Conservation (phyloP, 495 filamentous ascomycete genomes). For the Tuber aestivum region DNA sequence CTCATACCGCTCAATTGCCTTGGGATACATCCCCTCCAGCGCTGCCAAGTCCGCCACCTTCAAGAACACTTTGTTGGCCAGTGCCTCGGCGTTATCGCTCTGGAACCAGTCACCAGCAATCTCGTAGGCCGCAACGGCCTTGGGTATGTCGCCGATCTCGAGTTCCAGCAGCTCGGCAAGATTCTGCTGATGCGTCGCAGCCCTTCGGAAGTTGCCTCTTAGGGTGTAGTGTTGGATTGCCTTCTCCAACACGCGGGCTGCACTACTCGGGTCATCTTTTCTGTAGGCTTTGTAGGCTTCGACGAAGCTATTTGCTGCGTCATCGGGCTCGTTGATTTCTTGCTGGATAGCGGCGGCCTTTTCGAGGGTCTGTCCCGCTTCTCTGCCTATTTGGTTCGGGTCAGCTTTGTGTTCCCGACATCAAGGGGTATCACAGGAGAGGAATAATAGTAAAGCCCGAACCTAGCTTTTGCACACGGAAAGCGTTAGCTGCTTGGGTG, state of each 20-base stretch:
- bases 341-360: constrained; percentile 69
- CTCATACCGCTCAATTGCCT: constrained; percentile 73
- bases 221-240: constrained; percentile 73
- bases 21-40: constrained; percentile 71
- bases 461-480: constrained; percentile 44
- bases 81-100: constrained; percentile 73
- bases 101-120: constrained; percentile 81
- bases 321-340: constrained; percentile 78
- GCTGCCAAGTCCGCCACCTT: constrained; percentile 85
- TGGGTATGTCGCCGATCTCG: constrained; percentile 68
- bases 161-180: constrained; percentile 75
- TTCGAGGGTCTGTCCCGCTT: constrained; percentile 56
- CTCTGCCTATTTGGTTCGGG: constrained; percentile 53
- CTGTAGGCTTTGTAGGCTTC: constrained; percentile 79
- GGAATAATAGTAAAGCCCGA: neutral
- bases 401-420: constrained; percentile 5
- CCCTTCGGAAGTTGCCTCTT: constrained; percentile 80
- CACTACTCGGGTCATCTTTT: constrained; percentile 71
- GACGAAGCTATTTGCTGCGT: constrained; percentile 71
- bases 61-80: constrained; percentile 79
- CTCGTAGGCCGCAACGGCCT: constrained; percentile 72
- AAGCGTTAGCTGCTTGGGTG: constrained; percentile 74
- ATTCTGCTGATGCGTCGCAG: constrained; percentile 80
- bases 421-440: neutral
- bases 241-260: constrained; percentile 63